Evolutionary conservation across 768 basidiomycete genomes (phyloP).

Genomic region (Trametes maxima): DNA sequence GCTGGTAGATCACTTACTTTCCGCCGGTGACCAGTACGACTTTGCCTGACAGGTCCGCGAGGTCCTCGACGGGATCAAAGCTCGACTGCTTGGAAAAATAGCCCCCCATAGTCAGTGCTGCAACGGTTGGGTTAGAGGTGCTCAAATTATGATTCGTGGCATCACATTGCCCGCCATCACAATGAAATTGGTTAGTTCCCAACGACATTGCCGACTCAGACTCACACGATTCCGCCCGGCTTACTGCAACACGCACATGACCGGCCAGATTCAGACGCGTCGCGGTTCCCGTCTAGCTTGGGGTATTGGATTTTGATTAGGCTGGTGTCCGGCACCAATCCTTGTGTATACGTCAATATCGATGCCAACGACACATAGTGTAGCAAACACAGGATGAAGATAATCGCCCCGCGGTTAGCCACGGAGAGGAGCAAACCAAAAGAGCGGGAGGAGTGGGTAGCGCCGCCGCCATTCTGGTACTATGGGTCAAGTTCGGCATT

Average conservation of each 20-base stretch:
- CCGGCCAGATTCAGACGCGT: constrained; percentile 5
- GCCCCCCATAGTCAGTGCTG: constrained; percentile 5
- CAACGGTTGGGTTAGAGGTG: not conserved
- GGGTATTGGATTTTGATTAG: too few relatives aligned
- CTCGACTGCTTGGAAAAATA: constrained; percentile 3
- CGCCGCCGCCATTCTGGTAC: too few relatives aligned
- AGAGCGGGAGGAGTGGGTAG: too few relatives aligned
- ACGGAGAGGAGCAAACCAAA: too few relatives aligned
- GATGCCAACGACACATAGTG: too few relatives aligned
- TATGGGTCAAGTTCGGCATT: too few relatives aligned
- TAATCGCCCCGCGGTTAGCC: too few relatives aligned
- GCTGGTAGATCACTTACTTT: constrained; percentile 35
- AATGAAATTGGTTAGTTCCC: too few relatives aligned
- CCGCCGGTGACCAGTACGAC: constrained; percentile 54
- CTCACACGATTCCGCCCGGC: not conserved
- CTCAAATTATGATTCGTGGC: not conserved
- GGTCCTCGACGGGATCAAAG: constrained; percentile 39
- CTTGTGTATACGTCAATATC: too few relatives aligned
- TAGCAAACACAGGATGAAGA: too few relatives aligned
- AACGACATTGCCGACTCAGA: too few relatives aligned
- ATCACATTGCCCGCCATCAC: not conserved
- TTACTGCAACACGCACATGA: constrained; percentile 7
- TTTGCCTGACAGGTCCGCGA: constrained; percentile 49
- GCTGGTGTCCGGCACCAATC: too few relatives aligned
- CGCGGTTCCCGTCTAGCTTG: not conserved